Base-by-base conservation (phyloP, 106 monocot species). In the Platanthera guangdongensis region DNA sequence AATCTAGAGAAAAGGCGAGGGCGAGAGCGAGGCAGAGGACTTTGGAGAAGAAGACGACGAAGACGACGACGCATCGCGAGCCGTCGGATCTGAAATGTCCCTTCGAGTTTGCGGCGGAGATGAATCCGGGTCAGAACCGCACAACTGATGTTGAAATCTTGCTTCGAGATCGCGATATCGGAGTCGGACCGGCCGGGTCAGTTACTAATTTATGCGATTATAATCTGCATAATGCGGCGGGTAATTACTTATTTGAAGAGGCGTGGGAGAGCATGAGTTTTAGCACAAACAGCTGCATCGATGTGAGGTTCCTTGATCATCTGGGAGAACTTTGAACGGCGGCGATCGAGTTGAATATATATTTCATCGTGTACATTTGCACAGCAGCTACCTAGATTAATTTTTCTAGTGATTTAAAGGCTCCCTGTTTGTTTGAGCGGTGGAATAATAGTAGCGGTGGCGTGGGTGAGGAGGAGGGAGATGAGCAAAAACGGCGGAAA, bases 21-120 rank as follows among this genome's bases (percentile, higher is more conserved):
- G 81, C 47, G 10, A 68, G 83, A 68, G 87, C 87, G 48, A 78
- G 87, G 70, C 81, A 89, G 78, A 86, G 86, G 67, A 84, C 89
- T n/a, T 65, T 45, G 71, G 80, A 71, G 75, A 89, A 84, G 77
- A 83, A 73, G 64, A 76, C 3, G 62, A 25, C 25, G 0, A 80
- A 55, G 76, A 72, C 25, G 0, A 80, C 67, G 76, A 72, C 50
- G 16, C 9, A 49, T 46, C 21, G 2, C 5, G 39, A 39, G 39
- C 39, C 68, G 13, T 74, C 73, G 19, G 68, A 84, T 18, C 67
- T 52, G 32, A 80, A 73, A 22, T 80, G 80, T 6, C 75, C 83
- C 18, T 32, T 83, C 16, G 78, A 79, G 0, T 46, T 83, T 16
- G 68, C 74, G 53, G 76, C 71, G 21, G 83, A 83, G 19, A 60